A percentile compares a stretch with the other conserved stretches of the same genome.
phyloP scores from a whole-genome alignment of 257 asterid species.

The Handroanthus guayacan region DNA sequence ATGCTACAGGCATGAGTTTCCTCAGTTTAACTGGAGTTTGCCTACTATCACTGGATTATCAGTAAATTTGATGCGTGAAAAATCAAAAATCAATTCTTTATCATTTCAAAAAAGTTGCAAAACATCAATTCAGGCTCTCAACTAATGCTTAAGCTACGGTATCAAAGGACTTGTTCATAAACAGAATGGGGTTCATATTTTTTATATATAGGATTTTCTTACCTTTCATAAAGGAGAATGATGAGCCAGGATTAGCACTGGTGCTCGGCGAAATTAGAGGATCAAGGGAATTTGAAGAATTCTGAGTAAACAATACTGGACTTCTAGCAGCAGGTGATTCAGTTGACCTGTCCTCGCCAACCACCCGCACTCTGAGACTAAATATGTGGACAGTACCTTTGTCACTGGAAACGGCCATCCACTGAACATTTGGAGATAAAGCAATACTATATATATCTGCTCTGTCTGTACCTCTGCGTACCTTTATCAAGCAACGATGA shows the following conservation, averaged over 20 bases:
- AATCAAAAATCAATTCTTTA: not conserved
- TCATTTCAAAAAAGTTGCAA: constrained; percentile 24
- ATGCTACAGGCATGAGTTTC: not conserved
- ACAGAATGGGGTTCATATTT: not conserved
- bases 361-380: constrained; percentile 84
- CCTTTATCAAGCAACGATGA: constrained; percentile 55
- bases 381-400: constrained; percentile 94
- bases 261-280: constrained; percentile 71
- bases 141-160: constrained; percentile 31
- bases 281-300: constrained; percentile 72
- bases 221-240: constrained; percentile 95
- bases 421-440: constrained; percentile 85
- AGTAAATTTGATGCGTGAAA: not conserved
- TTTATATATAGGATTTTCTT: constrained; percentile 22
- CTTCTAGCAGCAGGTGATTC: constrained; percentile 51
- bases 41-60: not conserved
- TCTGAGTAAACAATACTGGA: constrained; percentile 57
- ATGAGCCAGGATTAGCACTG: constrained; percentile 85
- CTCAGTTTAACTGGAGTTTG: not conserved
- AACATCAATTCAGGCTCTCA: constrained; percentile 19
- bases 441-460: constrained; percentile 86
- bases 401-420: constrained; percentile 96
- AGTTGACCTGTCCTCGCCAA: constrained; percentile 65
- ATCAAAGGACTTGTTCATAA: constrained; percentile 16
- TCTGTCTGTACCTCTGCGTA: constrained; percentile 91